Evolutionary conservation across 23 red algal species (phyloP), one percentile per base, ranked within the genome.

Genomic region (Chondrus crispus): DNA sequence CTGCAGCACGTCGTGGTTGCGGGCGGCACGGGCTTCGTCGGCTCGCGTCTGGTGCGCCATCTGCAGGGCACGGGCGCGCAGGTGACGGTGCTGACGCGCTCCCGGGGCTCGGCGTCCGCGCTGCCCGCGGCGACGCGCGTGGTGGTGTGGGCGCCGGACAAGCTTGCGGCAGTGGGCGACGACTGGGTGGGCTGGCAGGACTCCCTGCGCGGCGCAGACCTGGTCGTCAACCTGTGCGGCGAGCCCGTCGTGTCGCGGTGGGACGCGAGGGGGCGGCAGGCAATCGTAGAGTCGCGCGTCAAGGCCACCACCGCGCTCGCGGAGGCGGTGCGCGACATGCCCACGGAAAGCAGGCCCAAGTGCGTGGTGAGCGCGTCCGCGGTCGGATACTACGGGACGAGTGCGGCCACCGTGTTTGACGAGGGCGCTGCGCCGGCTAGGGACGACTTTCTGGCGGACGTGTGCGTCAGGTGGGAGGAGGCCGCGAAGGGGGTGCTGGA

Each of bases 1-100:
- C 39, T 74, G 35, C 33, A 37, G 32, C 30, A 43, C 20, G 84
- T 88, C 46, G 82, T 92, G 3, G 73, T 98, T 5, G 88, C 91
- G 5, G 97, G 97, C 28, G 97, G 94, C 44, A 95, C 86, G 14
- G 97, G 97, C 51, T 99, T 99, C 84, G 82, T 99, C 40, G 97
- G 97, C 22, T 39, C 73, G 11, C 26, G 47, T 6, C 87, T 99
- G 42, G 91, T 91, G 10, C 22, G 69, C 39, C 72, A 47, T 16
- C 89, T 99, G 32, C 26, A 94, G 11, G 55, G 20, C 19, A 16
- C 37, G 5, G 87, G 92, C 53, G 76, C 38, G 3, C 36, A n/a
- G 12, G 80, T 96, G 6, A 88, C 81, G 9, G 46, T 96, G 2
- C 76, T 96, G 2, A 91, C 95, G 3, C 89, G 95, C 54, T 42